Base-by-base conservation (phyloP, 176 grass and related monocot genomes). In the Triticum urartu region DNA sequence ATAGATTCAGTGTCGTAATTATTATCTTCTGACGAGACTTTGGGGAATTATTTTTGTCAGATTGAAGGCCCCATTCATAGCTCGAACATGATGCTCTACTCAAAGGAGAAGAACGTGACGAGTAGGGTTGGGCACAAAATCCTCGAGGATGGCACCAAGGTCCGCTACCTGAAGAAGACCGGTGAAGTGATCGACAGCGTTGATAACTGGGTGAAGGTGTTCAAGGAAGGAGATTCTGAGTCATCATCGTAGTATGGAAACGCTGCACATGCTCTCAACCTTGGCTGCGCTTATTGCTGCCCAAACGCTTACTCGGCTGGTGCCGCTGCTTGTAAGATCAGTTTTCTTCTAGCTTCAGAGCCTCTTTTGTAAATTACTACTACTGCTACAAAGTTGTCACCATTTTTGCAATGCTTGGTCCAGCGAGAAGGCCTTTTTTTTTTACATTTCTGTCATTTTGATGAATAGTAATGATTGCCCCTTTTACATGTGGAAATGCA, bases 41-140 rank as follows among this genome's bases (percentile, higher is more conserved):
- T 48, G 4, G 11, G 7, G 17, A 40, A 21, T 77, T 86, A 77
- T 17, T 33, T 72, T 50, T 77, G 59, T 40, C 90, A 95, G 96
- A 91, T 95, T 40, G 93, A 95, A 89, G 94, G 85, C 10, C 88
- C 94, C 71, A 98, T 98, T 77, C 97, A 96, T 77, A 98, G 97
- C 90, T 98, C 97, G 82, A 98, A 96, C 80, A 54, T 96, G 90
- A 99, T 99, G 97, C 92, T 96, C 33, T 99, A 93, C 84, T 96
- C 94, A 0, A 94, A 92, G 65, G 97, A 98, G 87, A 89, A 98
- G 86, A 87, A 83, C 56, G 82, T 98, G 26, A 78, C 94, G 13
- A 98, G 97, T 35, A 94, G 97, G 68, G 92, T 96, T 33, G 94
- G 97, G 68, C 86, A 94, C 72, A 96, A 98, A 34, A 62, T 96